Conservation (phyloP, 148 eudicot genomes). For the Mesembryanthemum crystallinum region DNA sequence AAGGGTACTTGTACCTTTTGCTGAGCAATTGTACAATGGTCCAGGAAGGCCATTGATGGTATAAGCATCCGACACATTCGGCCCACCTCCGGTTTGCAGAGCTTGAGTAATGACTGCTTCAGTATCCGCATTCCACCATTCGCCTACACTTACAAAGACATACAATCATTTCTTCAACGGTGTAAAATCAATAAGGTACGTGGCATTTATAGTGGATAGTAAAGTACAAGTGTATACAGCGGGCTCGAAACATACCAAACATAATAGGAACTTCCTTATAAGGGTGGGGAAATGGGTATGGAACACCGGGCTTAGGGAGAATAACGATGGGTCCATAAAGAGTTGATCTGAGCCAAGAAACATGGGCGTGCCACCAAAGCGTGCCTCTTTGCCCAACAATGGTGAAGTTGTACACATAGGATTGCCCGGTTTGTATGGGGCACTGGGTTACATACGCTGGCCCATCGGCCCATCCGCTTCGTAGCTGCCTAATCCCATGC, state of each 20-base stretch:
- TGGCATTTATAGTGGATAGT: no score
- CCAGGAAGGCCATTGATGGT: slow-evolving; percentile 58
- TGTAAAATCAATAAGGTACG: no score
- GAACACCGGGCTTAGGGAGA: slow-evolving; percentile 46
- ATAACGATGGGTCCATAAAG: slow-evolving; percentile 50
- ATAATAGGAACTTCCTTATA: slow-evolving; percentile 45
- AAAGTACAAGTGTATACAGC: no score
- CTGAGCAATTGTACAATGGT: slow-evolving; percentile 55
- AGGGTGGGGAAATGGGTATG: slow-evolving; percentile 48
- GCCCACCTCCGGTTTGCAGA: slow-evolving; percentile 46
- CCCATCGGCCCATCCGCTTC: slow-evolving; percentile 64
- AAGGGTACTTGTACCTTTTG: slow-evolving; percentile 25
- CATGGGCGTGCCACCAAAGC: slow-evolving; percentile 56
- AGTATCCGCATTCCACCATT: slow-evolving; percentile 54
- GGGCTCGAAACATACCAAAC: slow-evolving; percentile 41
- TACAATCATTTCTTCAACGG: no score
- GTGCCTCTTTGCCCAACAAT: slow-evolving; percentile 58
- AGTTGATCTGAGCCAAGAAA: slow-evolving; percentile 58
- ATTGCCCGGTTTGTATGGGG: slow-evolving; percentile 50
- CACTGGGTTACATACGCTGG: slow-evolving; percentile 56
- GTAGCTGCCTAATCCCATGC: slow-evolving; percentile 54
- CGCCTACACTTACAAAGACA: no score
- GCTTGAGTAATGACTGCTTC: slow-evolving; percentile 53
- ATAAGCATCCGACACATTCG: slow-evolving; percentile 55
- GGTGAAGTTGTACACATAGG: slow-evolving; percentile 50